Evolutionary conservation across 2,329 filamentous ascomycete species (phyloP), one percentile per base, ranked within the genome.

Genomic region (Coniochaeta ligniaria): DNA sequence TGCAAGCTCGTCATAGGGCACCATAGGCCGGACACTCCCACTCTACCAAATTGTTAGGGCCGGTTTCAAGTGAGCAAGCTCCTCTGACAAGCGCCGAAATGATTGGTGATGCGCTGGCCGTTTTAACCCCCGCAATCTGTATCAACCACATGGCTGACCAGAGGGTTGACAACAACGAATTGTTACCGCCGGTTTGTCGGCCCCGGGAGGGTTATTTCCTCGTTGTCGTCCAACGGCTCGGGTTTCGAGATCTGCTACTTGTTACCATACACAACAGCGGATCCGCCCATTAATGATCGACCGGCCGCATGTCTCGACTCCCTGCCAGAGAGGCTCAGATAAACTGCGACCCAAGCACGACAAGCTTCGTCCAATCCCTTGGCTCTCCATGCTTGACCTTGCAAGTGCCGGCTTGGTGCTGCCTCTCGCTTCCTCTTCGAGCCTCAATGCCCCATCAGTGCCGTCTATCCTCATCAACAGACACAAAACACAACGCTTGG

Each of bases 1-100:
- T 26, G 14, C 9, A 26, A 2, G 14, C 22, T 47, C 22, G 11
- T 24, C 22, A 26, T 47, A 22, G 22, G 20, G 5, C 3, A 22
- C 20, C 3, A 47, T 47, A 47, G 20, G 6, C 43, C 20, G 20
- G 43, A 24, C 43, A 14, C 20, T 24, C 24, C 16, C 43, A 24
- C 22, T 52, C 14, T 31, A 2, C 47, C 47, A 52, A 58, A 62
- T 55, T 60, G 60, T 60, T 36, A 63, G 62, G 54, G 43, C 54
- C 59, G 41, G 66, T 67, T 67, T 66, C 66, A 66, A 33, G 22
- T 66, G 65, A 58, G 61, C 43, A 58, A 56, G 57, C 50, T 57
- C n/a, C 33, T 24, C 56, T 41, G 52, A 58, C 57, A 43, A 41
- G 43, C 58, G 58, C 28, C 59, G 35, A 41, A 59, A 38, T 56